These are phyloP conservation scores for Cyclocybe aegerita DNA, from an alignment of 768 basidiomycete species.

Conservation along the genomic window DNA sequence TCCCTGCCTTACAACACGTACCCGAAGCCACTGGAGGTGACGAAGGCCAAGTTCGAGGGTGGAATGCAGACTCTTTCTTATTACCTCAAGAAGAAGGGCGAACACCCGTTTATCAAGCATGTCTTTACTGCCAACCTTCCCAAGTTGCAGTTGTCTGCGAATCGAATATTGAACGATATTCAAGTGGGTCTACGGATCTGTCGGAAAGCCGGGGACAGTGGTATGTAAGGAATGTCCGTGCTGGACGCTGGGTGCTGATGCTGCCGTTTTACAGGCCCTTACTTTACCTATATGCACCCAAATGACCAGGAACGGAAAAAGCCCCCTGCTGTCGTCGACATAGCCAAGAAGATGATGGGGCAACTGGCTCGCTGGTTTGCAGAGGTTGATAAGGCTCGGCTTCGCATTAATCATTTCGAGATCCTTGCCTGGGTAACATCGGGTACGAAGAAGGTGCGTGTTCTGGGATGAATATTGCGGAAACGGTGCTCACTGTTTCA, in stretches of 20 bases:
- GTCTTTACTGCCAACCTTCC: conserved; percentile 48
- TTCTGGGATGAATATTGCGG: neutral
- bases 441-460: conserved; percentile 35
- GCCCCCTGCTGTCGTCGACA: conserved; percentile 23
- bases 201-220: conserved; percentile 24
- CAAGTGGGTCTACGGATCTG: conserved; percentile 35
- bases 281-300: conserved; percentile 22
- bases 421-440: conserved; percentile 41
- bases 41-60: conserved; percentile 22
- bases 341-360: conserved; percentile 29
- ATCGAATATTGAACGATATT: conserved; percentile 34
- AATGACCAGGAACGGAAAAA: conserved; percentile 16
- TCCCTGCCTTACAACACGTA: conserved; percentile 30
- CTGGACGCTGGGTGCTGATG: neutral
- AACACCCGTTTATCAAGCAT: conserved; percentile 30
- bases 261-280: conserved; percentile 23
- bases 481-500: neutral
- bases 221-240: conserved; percentile 14
- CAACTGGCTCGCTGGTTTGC: conserved; percentile 32
- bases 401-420: conserved; percentile 32
- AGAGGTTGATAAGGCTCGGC: conserved; percentile 21
- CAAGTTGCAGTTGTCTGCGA: conserved; percentile 38
- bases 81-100: conserved; percentile 12
- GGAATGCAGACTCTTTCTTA: conserved; percentile 36
- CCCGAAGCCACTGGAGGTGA: conserved; percentile 17